Percentiles rank a stretch among this genome's conserved stretches.
These are phyloP conservation scores for Chrysanthemum lavandulifolium DNA, from an alignment of 129 eudicot species.

Conservation along the genomic window DNA sequence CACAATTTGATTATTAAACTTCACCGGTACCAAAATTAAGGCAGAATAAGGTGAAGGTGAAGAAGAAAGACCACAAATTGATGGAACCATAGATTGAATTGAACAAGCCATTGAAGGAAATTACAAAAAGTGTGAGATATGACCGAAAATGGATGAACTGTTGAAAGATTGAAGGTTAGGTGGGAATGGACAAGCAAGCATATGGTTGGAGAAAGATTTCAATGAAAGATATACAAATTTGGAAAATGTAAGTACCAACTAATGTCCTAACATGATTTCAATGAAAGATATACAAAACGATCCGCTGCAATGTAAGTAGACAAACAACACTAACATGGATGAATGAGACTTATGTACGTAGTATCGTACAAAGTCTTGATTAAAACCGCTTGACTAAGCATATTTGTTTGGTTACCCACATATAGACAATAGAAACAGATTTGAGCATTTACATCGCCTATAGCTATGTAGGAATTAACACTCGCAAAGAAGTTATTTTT, in stretches of 20 bases:
- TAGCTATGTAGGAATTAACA: not conserved
- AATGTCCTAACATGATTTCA: no score
- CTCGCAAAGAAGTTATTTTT: not conserved
- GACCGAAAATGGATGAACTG: no score
- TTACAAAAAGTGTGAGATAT: no score
- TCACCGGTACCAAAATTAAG: constrained; percentile 24
- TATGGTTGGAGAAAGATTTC: no score
- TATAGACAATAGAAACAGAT: not conserved
- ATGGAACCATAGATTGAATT: constrained; percentile 38
- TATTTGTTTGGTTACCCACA: not conserved
- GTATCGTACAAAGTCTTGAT: not conserved
- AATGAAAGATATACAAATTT: no score
- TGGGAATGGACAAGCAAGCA: no score
- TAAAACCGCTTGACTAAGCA: not conserved
- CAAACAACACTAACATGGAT: no score
- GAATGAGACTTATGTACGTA: no score
- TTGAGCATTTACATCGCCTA: constrained; percentile 2
- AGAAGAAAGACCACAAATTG: constrained; percentile 21
- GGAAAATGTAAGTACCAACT: no score
- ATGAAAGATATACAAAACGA: no score
- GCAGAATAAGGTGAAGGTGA: constrained; percentile 27
- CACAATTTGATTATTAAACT: constrained; percentile 6
- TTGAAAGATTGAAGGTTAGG: no score
- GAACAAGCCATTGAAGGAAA: constrained; percentile 31
- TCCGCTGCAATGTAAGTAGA: no score